These are phyloP conservation scores for Xylariaceae sp. DNA, from an alignment of 2,329 filamentous ascomycete species.

Conservation along the genomic window DNA sequence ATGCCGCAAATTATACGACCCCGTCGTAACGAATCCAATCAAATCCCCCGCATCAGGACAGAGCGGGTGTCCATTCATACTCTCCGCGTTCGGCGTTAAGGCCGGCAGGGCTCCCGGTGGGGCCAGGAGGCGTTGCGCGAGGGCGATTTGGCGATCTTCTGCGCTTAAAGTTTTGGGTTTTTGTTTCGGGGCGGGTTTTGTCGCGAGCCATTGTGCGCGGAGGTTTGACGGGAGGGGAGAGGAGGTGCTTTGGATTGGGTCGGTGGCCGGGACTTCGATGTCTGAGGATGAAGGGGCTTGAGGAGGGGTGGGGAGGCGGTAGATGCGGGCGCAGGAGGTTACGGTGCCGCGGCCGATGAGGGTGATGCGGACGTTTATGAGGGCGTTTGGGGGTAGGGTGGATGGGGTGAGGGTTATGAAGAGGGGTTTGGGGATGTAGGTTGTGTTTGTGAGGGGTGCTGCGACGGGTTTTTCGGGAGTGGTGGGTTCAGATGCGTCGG, in stretches of 20 bases:
- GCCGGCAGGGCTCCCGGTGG: slow-evolving; percentile 32
- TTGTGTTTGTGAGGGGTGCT: slow-evolving; percentile 27
- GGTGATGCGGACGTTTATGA: slow-evolving; percentile 61
- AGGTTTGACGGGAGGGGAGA: slow-evolving; percentile 43
- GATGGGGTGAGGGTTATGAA: slow-evolving; percentile 33
- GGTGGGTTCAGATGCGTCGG: not conserved
- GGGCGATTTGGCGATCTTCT: slow-evolving; percentile 39
- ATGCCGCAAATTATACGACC: slow-evolving; percentile 72
- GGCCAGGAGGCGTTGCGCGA: slow-evolving; percentile 45
- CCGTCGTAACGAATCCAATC: slow-evolving; percentile 85
- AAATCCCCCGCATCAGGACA: slow-evolving; percentile 72
- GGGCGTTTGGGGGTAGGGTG: slow-evolving; percentile 33
- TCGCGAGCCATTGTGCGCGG: slow-evolving; percentile 65
- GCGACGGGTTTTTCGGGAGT: slow-evolving; percentile 1
- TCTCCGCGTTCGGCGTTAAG: slow-evolving; percentile 32
- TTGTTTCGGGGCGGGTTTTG: slow-evolving; percentile 32
- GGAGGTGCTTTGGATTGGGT: slow-evolving; percentile 28
- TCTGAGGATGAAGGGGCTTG: slow-evolving; percentile 17
- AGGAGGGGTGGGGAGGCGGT: slow-evolving; percentile 61
- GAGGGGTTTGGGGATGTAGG: slow-evolving; percentile 36
- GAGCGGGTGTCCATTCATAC: slow-evolving; percentile 52
- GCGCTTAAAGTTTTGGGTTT: slow-evolving; percentile 26
- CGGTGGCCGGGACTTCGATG: slow-evolving; percentile 44
- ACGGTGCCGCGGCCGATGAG: slow-evolving; percentile 67
- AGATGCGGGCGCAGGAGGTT: slow-evolving; percentile 70